A percentile compares a stretch with the other conserved stretches of the same genome.
phyloP scores from a whole-genome alignment of 208 protist species.

The Acanthamoeba culbertsoni region DNA sequence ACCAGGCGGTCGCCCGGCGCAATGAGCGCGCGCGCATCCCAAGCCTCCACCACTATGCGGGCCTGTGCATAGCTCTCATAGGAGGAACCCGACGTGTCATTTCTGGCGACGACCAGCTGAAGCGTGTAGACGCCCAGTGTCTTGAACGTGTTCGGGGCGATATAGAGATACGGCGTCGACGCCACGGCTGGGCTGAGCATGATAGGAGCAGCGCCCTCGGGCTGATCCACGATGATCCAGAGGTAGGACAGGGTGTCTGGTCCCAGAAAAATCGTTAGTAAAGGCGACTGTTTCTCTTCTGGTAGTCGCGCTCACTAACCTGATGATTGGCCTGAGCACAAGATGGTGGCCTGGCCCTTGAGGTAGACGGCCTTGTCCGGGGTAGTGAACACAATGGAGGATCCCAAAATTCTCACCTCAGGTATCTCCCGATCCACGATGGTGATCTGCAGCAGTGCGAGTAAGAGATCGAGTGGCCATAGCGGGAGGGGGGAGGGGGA shows the following conservation, averaged over 20 bases:
- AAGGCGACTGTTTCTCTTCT: neutral
- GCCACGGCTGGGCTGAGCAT: neutral
- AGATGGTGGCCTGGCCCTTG: constrained; percentile 21
- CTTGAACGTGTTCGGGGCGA: neutral
- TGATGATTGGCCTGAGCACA: neutral
- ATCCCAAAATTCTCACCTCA: neutral
- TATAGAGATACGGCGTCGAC: neutral
- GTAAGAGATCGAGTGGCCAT: neutral
- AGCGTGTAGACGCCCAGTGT: neutral
- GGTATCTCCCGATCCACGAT: neutral
- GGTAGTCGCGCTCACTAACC: too few species aligned
- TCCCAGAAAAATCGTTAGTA: neutral
- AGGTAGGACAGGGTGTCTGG: constrained; percentile 39
- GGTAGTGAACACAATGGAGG: neutral
- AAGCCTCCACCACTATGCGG: neutral
- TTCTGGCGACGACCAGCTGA: neutral
- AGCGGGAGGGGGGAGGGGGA: neutral
- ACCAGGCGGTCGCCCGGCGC: neutral
- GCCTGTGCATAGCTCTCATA: neutral
- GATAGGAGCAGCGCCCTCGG: neutral
- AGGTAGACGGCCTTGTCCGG: neutral
- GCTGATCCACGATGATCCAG: neutral
- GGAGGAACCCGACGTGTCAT: neutral
- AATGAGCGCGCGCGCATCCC: neutral
- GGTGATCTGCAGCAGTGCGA: neutral